Evolutionary conservation across 371 early-diverging fungal genomes (phyloP).

Genomic region (Cokeromyces recurvatus): DNA sequence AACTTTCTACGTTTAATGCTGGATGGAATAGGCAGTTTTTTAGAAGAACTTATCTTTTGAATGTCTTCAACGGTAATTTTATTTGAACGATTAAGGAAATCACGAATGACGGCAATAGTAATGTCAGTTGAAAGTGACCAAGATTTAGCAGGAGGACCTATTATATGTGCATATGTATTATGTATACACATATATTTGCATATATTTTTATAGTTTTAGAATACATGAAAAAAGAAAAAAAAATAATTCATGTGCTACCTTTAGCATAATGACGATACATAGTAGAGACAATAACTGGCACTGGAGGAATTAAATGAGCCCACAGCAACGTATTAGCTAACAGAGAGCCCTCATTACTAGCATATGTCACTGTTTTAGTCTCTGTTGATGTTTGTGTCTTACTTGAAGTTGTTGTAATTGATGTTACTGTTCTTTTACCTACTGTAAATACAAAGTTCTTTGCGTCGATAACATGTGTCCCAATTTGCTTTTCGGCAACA

Average conservation of each 20-base stretch:
- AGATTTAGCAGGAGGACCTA: slow-evolving; percentile 29
- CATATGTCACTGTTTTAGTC: neutral
- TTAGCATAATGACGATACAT: slow-evolving; percentile 18
- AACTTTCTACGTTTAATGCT: slow-evolving; percentile 17
- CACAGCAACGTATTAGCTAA: slow-evolving; percentile 16
- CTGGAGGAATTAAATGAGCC: slow-evolving; percentile 17
- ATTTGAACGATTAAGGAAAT: slow-evolving; percentile 24
- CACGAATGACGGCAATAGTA: slow-evolving; percentile 26
- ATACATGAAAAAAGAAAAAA: neutral
- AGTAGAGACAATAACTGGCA: slow-evolving; percentile 18
- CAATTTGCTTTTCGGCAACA: slow-evolving; percentile 5
- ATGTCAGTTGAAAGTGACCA: slow-evolving; percentile 38
- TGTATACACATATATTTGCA: too few relatives aligned
- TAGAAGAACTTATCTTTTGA: slow-evolving; percentile 21
- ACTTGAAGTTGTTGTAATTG: neutral
- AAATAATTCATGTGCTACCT: slow-evolving; percentile 8
- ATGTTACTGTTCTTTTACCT: neutral
- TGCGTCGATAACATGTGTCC: neutral
- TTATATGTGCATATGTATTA: neutral
- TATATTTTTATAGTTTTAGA: too few relatives aligned
- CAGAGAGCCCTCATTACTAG: neutral
- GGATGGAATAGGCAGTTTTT: slow-evolving; percentile 26
- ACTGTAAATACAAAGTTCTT: slow-evolving; percentile 2
- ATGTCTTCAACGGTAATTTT: slow-evolving; percentile 35
- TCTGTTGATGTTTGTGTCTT: neutral